phyloP scores from a whole-genome alignment of 2,329 filamentous ascomycete genomes.

The Diaporthe eres region DNA sequence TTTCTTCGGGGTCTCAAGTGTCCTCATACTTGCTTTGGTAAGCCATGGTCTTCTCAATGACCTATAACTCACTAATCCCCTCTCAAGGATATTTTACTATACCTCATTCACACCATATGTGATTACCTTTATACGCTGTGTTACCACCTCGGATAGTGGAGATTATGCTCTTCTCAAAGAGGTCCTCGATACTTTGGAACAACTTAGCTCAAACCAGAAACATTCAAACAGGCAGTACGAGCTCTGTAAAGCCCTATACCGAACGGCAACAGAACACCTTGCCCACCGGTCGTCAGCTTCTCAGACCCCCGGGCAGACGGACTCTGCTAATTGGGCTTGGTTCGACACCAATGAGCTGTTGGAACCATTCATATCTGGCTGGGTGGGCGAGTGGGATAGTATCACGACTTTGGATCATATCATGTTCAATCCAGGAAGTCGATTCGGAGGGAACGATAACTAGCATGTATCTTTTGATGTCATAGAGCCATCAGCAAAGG shows the following conservation, averaged over 20 bases:
- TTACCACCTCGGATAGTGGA: background rate
- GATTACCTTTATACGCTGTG: background rate
- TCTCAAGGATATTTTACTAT: constrained; percentile 4
- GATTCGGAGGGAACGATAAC: background rate
- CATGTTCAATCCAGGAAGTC: background rate
- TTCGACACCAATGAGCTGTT: background rate
- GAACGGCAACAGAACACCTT: background rate
- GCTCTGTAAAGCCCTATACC: constrained; percentile 3
- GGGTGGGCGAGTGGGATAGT: background rate
- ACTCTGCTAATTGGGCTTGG: background rate
- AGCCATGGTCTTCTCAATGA: background rate
- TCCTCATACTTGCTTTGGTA: background rate
- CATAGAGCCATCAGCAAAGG: background rate
- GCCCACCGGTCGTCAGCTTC: background rate
- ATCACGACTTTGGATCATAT: background rate
- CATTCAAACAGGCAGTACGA: background rate
- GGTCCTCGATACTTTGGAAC: background rate
- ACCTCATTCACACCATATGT: background rate
- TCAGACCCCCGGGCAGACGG: background rate
- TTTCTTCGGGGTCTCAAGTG: background rate
- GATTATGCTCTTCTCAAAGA: constrained; percentile 2
- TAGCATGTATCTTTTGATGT: background rate
- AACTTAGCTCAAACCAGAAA: background rate
- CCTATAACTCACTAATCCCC: background rate
- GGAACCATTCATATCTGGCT: background rate